Evolutionary conservation across 768 basidiomycete genomes (phyloP).

Genomic region (Collybia sp.): DNA sequence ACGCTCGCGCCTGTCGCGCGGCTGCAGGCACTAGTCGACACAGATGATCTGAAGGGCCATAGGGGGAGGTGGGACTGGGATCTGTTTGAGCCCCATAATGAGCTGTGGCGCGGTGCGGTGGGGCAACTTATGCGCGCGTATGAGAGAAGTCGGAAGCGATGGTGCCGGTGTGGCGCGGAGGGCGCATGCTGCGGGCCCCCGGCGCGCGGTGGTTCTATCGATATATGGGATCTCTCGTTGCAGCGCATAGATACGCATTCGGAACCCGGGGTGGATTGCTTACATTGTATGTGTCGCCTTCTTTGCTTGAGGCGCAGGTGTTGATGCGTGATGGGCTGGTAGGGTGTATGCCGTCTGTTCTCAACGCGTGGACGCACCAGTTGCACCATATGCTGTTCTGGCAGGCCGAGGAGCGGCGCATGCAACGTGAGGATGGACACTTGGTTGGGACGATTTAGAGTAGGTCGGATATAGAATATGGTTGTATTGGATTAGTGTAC

Average conservation of each 20-base stretch:
- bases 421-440: too few species aligned
- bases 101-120: slow-evolving; percentile 13
- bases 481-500: too few species aligned
- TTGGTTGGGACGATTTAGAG: too few species aligned
- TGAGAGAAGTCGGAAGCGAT: not conserved
- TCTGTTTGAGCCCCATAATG: slow-evolving; percentile 18
- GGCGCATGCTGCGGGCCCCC: too few species aligned
- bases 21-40: slow-evolving; percentile 13
- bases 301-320: too few species aligned
- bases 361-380: slow-evolving; percentile 20
- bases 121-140: slow-evolving; percentile 11
- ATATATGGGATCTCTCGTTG: slow-evolving; percentile 19
- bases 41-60: slow-evolving; percentile 12
- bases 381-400: slow-evolving; percentile 15
- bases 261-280: slow-evolving; percentile 20
- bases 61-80: slow-evolving; percentile 23
- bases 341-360: slow-evolving; percentile 19
- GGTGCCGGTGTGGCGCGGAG: too few species aligned
- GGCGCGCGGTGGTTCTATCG: slow-evolving; percentile 21
- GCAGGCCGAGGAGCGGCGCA: not conserved
- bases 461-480: too few species aligned
- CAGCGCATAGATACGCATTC: slow-evolving; percentile 23
- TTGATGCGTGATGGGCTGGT: not conserved
- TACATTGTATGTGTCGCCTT: slow-evolving; percentile 17
- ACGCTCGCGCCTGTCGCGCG: slow-evolving; percentile 11